These are phyloP conservation scores for Mortierella sp. DNA, from an alignment of 371 early-diverging fungal genomes.

Conservation along the genomic window DNA sequence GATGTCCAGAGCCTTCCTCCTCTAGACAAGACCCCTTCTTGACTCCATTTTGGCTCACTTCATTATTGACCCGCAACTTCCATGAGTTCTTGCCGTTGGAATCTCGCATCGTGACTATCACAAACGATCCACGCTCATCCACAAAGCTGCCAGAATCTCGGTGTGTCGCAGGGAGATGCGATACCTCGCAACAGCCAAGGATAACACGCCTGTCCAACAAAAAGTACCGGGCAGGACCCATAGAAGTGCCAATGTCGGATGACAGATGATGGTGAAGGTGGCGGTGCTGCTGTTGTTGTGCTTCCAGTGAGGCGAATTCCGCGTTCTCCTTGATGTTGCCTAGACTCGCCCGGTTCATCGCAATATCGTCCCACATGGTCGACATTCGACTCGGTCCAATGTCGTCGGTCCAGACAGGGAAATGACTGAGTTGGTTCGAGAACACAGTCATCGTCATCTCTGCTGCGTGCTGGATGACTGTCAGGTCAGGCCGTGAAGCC, in stretches of 20 bases:
- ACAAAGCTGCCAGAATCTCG: slow-evolving; percentile 16
- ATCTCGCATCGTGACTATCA: slow-evolving; percentile 73
- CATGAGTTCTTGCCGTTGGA: slow-evolving; percentile 81
- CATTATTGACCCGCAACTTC: slow-evolving; percentile 69
- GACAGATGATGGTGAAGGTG: slow-evolving; percentile 17
- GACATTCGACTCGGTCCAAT: slow-evolving; percentile 69
- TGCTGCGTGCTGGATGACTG: slow-evolving; percentile 80
- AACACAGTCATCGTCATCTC: slow-evolving; percentile 81
- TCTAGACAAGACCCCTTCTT: background rate
- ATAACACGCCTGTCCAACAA: slow-evolving; percentile 75
- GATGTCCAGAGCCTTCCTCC: background rate
- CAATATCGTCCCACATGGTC: slow-evolving; percentile 69
- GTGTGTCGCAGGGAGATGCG: slow-evolving; percentile 20
- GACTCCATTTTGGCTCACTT: slow-evolving; percentile 25
- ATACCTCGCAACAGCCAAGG: slow-evolving; percentile 68
- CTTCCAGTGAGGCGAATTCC: slow-evolving; percentile 32
- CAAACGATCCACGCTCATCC: slow-evolving; percentile 57
- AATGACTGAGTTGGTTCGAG: slow-evolving; percentile 77
- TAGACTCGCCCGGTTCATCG: slow-evolving; percentile 41
- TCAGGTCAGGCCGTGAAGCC: slow-evolving; percentile 33
- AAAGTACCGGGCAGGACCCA: slow-evolving; percentile 73
- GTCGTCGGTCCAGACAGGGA: slow-evolving; percentile 70
- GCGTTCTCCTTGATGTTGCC: slow-evolving; percentile 16
- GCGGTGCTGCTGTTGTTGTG: slow-evolving; percentile 9
- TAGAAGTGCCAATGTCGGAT: background rate